A percentile compares a stretch with the other conserved stretches of the same genome.
phyloP scores from a whole-genome alignment of 2,329 filamentous ascomycete genomes.

The Fusarium continuum region DNA sequence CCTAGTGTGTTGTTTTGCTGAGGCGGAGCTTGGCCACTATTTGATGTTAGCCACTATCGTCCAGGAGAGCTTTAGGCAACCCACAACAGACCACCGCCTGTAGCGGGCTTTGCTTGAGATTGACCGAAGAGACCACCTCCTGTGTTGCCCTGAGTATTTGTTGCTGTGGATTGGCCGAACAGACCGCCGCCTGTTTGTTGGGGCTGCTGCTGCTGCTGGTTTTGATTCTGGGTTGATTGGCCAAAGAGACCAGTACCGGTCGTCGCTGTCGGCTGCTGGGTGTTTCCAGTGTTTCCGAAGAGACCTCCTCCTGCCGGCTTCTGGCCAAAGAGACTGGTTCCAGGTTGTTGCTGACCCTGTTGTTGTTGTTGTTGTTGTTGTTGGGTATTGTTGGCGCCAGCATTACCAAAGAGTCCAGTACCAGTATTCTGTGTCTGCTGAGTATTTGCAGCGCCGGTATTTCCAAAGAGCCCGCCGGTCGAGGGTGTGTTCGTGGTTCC shows the following conservation, averaged over 20 bases:
- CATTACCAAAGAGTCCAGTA: constrained; percentile 47
- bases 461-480: constrained; percentile 47
- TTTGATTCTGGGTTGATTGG: constrained; percentile 36
- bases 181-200: constrained; percentile 43
- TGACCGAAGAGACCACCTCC: constrained; percentile 48
- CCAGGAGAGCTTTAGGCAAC: neutral
- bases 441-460: constrained; percentile 34
- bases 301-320: constrained; percentile 30
- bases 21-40: constrained; percentile 45
- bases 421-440: constrained; percentile 42
- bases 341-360: constrained; percentile 34
- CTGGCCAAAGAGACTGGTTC: constrained; percentile 22
- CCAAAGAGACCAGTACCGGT: constrained; percentile 42
- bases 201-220: constrained; percentile 29
- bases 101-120: constrained; percentile 47
- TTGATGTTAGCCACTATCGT: constrained; percentile 26
- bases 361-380: constrained; percentile 44
- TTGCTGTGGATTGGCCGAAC: constrained; percentile 41
- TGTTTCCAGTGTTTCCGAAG: constrained; percentile 30
- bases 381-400: constrained; percentile 33
- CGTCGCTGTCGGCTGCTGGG: constrained; percentile 17
- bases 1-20: constrained; percentile 39
- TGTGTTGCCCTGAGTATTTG: constrained; percentile 37
- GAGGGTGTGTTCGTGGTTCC: constrained; percentile 32
- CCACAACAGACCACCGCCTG: constrained; percentile 46